A percentile compares a stretch with the other conserved stretches of the same genome.
Evolutionary conservation across 805 yeast genomes (phyloP).

Genomic region (Candida argentea): DNA sequence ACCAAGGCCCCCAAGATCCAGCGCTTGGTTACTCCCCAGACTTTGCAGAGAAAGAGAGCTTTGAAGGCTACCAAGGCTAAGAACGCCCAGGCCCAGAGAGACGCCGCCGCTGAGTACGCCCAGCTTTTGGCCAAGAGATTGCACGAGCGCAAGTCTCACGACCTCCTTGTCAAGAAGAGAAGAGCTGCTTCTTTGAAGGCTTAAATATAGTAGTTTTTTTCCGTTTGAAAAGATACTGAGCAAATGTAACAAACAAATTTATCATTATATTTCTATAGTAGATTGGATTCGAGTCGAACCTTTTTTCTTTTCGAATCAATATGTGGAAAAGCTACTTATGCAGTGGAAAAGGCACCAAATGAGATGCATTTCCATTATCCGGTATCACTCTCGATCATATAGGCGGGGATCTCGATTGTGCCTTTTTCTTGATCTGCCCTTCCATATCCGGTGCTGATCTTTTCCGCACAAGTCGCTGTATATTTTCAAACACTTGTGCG

Average conservation of each 20-base stretch:
- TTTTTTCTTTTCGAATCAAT: too few species aligned
- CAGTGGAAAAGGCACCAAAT: too few species aligned
- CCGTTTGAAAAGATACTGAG: too few species aligned
- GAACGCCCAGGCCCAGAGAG: slow-evolving; percentile 98
- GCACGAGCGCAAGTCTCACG: slow-evolving; percentile 96
- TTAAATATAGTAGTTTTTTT: slow-evolving; percentile 26
- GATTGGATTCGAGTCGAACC: too few species aligned
- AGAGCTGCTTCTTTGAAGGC: slow-evolving; percentile 98
- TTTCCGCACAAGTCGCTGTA: slow-evolving; percentile 24
- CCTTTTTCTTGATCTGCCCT: too few species aligned
- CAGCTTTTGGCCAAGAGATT: slow-evolving; percentile 97
- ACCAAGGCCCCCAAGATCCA: slow-evolving; percentile 99
- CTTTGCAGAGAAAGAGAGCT: slow-evolving; percentile 98
- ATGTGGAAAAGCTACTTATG: too few species aligned
- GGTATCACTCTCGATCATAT: too few species aligned
- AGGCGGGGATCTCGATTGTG: too few species aligned
- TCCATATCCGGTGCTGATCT: too few species aligned
- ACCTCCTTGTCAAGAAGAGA: slow-evolving; percentile 98
- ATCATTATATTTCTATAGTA: slow-evolving; percentile 1
- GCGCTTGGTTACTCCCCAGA: slow-evolving; percentile 98
- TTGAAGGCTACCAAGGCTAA: slow-evolving; percentile 86
- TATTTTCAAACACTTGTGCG: slow-evolving; percentile 53
- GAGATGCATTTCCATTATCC: too few species aligned
- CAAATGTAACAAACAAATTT: slow-evolving; percentile 2
- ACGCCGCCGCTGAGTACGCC: slow-evolving; percentile 99